A percentile compares a stretch with the other conserved stretches of the same genome.
Conservation (phyloP, 352 stramenopile genomes). For the Phytophthora podocarpi region DNA sequence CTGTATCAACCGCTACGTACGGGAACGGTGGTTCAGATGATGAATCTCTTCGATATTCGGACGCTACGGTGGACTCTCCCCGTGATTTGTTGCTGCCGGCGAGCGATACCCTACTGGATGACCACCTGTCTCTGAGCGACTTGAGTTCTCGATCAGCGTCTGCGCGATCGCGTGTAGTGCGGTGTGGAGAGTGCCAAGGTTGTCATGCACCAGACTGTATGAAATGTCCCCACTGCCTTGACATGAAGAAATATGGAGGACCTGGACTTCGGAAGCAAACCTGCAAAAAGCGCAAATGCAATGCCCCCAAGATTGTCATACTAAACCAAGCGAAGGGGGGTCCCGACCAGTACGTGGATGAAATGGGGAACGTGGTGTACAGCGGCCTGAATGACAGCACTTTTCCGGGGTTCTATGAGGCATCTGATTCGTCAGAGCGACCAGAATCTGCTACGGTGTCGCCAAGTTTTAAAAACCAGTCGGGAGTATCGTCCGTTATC, state of each 20-base stretch:
- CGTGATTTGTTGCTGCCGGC: constrained; percentile 42
- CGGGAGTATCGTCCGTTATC: constrained; percentile 39
- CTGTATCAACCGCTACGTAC: constrained; percentile 33
- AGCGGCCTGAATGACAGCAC: constrained; percentile 29
- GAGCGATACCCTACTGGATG: constrained; percentile 42
- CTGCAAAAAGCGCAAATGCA: constrained; percentile 80
- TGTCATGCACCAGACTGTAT: constrained; percentile 76
- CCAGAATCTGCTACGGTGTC: constrained; percentile 20
- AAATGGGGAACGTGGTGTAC: constrained; percentile 46
- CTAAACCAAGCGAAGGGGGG: constrained; percentile 68
- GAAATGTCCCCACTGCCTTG: constrained; percentile 77
- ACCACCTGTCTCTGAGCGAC: constrained; percentile 44
- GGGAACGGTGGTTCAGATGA: constrained; percentile 32
- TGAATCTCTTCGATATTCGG: constrained; percentile 36
- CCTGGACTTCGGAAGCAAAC: constrained; percentile 82
- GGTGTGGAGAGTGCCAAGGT: constrained; percentile 75
- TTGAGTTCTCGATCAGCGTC: constrained; percentile 41
- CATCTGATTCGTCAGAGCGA: constrained; percentile 31
- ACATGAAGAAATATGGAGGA: constrained; percentile 89
- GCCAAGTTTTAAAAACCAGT: constrained; percentile 14
- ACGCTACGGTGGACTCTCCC: constrained; percentile 37
- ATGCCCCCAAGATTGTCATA: constrained; percentile 70
- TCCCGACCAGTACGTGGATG: constrained; percentile 58
- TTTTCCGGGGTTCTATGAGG: constrained; percentile 40
- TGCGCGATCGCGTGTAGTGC: constrained; percentile 66